Evolutionary conservation across 2,329 filamentous ascomycete genomes (phyloP).

Genomic region (Xylariaceae sp.): DNA sequence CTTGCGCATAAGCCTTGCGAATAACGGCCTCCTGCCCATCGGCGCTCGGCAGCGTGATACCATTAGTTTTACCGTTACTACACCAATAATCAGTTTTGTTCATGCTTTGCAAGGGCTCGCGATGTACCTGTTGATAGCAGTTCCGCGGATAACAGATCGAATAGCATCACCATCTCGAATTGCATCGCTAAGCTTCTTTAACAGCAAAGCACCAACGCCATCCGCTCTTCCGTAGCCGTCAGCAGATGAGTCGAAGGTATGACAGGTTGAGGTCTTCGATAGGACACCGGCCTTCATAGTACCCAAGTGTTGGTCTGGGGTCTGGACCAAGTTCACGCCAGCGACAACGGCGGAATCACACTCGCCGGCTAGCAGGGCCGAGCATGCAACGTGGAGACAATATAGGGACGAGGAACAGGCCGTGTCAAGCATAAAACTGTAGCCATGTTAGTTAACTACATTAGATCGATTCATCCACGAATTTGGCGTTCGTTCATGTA

Average conservation of each 20-base stretch:
- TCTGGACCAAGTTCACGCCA: slow-evolving; percentile 27
- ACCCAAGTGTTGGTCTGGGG: slow-evolving; percentile 24
- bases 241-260: slow-evolving; percentile 47
- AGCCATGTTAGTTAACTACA: background rate
- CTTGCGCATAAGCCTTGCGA: slow-evolving; percentile 37
- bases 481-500: background rate
- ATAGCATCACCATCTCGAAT: slow-evolving; percentile 31
- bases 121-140: slow-evolving; percentile 22
- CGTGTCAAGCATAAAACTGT: slow-evolving; percentile 34
- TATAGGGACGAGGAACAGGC: slow-evolving; percentile 39
- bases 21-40: slow-evolving; percentile 40
- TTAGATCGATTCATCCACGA: background rate
- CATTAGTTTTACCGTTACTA: slow-evolving; percentile 46
- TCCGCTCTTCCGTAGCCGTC: slow-evolving; percentile 58
- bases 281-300: slow-evolving; percentile 36
- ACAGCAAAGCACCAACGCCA: slow-evolving; percentile 46
- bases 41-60: slow-evolving; percentile 49
- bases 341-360: slow-evolving; percentile 33
- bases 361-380: slow-evolving; percentile 19
- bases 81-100: background rate
- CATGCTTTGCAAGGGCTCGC: background rate
- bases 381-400: slow-evolving; percentile 23
- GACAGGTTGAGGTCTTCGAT: slow-evolving; percentile 40
- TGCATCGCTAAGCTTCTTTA: slow-evolving; percentile 49
- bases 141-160: slow-evolving; percentile 16